Evolutionary conservation across 164 flowering plant genomes (phyloP).

Genomic region (Buxus sempervirens): DNA sequence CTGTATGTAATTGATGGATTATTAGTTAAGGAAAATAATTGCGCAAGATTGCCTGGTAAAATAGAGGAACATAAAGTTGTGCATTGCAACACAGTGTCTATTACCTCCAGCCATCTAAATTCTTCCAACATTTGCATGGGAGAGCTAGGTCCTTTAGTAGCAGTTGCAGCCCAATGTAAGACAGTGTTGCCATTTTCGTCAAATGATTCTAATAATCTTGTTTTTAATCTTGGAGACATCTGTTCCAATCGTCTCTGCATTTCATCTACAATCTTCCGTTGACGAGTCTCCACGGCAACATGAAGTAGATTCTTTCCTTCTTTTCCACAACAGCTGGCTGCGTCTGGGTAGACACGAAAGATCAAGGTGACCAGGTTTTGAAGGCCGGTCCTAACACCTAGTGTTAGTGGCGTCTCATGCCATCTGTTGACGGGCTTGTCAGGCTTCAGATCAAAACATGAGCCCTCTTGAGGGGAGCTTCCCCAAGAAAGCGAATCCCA

Average conservation of each 20-base stretch:
- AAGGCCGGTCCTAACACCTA: neutral
- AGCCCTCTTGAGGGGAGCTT: neutral
- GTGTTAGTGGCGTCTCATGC: conserved; percentile 11
- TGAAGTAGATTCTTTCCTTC: conserved; percentile 12
- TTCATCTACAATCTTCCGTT: neutral
- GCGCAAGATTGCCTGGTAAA: no score
- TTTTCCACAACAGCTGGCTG: conserved; percentile 1
- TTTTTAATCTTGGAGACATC: neutral
- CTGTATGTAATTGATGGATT: neutral
- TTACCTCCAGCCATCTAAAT: conserved; percentile 10
- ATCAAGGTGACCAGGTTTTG: neutral
- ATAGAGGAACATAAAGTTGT: neutral
- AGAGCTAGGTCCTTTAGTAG: neutral
- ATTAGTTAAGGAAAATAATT: no score
- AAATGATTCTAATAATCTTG: neutral
- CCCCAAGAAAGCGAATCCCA: conserved; percentile 2
- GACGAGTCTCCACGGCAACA: conserved; percentile 7
- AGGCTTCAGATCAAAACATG: neutral
- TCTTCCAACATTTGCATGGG: conserved; percentile 10
- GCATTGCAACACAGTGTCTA: no score
- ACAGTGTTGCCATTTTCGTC: conserved; percentile 7
- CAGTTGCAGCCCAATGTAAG: conserved; percentile 5
- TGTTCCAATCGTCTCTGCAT: neutral
- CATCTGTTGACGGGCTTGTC: neutral
- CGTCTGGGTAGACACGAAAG: neutral